Evolutionary conservation across 352 stramenopile species (phyloP), one percentile per base, ranked within the genome.

Genomic region (Pythium oligandrum): DNA sequence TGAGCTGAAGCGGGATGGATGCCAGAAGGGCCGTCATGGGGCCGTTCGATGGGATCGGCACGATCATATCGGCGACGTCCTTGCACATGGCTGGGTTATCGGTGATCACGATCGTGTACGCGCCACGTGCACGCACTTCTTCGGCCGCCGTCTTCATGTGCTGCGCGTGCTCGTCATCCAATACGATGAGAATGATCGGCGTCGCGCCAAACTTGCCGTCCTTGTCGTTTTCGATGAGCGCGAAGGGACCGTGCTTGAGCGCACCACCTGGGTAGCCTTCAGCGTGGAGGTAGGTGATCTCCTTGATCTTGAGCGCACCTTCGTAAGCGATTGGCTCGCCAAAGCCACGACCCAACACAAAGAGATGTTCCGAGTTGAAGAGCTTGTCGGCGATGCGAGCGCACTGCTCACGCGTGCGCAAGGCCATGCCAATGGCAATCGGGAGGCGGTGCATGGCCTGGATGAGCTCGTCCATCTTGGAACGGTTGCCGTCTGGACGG

Each of bases 281-380:
- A 33, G 96, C 97, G 63, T 99, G 96, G 40, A 99, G 68, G 63
- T 99, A 99, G 53, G 92, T 98, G 73, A 98, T 98, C 79, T 99
- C 97, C 75, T 99, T 99, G 53, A 99, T 97, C 75, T 99, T 99
- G 17, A 99, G 71, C 17, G 97, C 96, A 38, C 96, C 97, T 82
- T 99, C 96, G 59, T 96, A 91, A 12, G 96, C 96, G 48, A 98
- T 97, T 4, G 95, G 93, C 64, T 98, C 90, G 46, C 78, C 90
- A 57, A 95, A 98, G 47, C 90, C 93, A 59, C 97, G 95, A 32
- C 96, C 96, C 7, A 99, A 68, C 43, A 99, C 86, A 68, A 99
- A 99, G 12, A 97, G 75, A 66, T 98, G 93, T 59, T 98, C 88
- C 54, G 95, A 96, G 30, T 83, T 60, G 46, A 86, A 59, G 10